Base-by-base conservation (phyloP, 345 rosid species). In the Gossypium thurberi region DNA sequence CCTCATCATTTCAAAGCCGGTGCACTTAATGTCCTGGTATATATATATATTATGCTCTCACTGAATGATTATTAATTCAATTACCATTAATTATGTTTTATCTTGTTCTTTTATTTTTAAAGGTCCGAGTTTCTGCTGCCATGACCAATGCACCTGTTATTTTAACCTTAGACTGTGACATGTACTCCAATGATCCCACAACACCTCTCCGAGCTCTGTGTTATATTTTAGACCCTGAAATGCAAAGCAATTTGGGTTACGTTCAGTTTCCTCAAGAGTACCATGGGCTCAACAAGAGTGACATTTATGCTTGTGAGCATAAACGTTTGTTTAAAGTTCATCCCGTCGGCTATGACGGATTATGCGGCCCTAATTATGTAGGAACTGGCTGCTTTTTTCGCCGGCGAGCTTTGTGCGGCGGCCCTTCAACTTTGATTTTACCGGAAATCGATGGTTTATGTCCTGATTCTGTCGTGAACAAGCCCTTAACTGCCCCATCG, bases 81-180 rank as follows among this genome's bases (percentile, higher is more conserved):
- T 65, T 66, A 20, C 17, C 6, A 13, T 46, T 44, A 46, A 21
- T 23, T 21, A 46, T 46, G 40, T 8, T 23, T 33, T 44, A 46
- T 65, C 37, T 46, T 65, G 8, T 21, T 21, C 10, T 74, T 11
- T 8, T 5, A 2, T 0, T 13, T 51, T 14, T 80, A 65, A 72
- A 92, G 97, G 65, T 94, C 28, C 84, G 98, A 7, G 97, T 92
- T 7, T 94, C 98, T 6, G 83, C 84, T 0, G 71, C 69, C 56
- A 79, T 92, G 87, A 89, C 89, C 43, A 92, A 94, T 73, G 85
- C 91, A 12, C 90, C 93, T 1, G 61, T 94, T 42, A 71, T 91
- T 50, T 76, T 92, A 77, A 87, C 93, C 17, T 73, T 88, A 43
- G 98, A 94, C 15, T 90, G 98, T 69, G 98, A 94, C 82, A 90